phyloP scores from a whole-genome alignment of 2,329 filamentous ascomycete species.

The Sarocladiaceae sp. region DNA sequence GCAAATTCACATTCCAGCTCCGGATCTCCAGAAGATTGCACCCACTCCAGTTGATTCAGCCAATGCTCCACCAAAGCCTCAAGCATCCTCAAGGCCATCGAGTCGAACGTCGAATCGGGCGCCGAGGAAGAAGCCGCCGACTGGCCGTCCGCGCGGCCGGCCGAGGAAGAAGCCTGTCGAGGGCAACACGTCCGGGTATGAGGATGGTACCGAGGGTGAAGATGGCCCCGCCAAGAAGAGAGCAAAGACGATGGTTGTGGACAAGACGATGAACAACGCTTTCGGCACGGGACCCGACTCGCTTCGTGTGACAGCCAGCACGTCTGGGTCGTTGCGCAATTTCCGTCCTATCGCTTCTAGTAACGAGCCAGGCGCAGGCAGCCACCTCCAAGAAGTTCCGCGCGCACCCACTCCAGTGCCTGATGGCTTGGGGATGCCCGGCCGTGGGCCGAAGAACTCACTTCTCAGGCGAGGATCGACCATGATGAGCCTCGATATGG shows the following conservation, averaged over 20 bases:
- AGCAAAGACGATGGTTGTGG: slow-evolving; percentile 67
- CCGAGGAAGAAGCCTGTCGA: slow-evolving; percentile 48
- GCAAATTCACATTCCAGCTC: slow-evolving; percentile 13
- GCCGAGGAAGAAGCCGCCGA: slow-evolving; percentile 35
- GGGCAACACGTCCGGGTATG: slow-evolving; percentile 69
- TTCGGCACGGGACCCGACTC: slow-evolving; percentile 73
- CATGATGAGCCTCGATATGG: slow-evolving; percentile 43
- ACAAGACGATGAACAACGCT: slow-evolving; percentile 63
- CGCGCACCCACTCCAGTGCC: slow-evolving; percentile 74
- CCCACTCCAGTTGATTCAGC: slow-evolving; percentile 23
- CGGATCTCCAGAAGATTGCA: slow-evolving; percentile 28
- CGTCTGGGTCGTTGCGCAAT: slow-evolving; percentile 77
- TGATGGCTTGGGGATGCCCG: slow-evolving; percentile 22
- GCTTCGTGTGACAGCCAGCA: slow-evolving; percentile 83
- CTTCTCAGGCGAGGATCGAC: slow-evolving; percentile 41
- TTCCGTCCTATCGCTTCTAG: slow-evolving; percentile 65
- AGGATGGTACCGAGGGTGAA: slow-evolving; percentile 58
- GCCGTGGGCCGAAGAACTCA: slow-evolving; percentile 23
- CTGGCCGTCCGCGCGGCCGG: slow-evolving; percentile 49
- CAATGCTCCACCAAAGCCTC: slow-evolving; percentile 15
- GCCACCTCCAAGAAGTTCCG: slow-evolving; percentile 64
- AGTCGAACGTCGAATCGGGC: slow-evolving; percentile 50
- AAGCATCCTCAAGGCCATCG: slow-evolving; percentile 46
- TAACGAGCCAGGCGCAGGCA: slow-evolving; percentile 34
- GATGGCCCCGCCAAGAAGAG: slow-evolving; percentile 58